A percentile compares a stretch with the other conserved stretches of the same genome.
phyloP scores from a whole-genome alignment of 306 rosid genomes.

The Quercus engelmannii region DNA sequence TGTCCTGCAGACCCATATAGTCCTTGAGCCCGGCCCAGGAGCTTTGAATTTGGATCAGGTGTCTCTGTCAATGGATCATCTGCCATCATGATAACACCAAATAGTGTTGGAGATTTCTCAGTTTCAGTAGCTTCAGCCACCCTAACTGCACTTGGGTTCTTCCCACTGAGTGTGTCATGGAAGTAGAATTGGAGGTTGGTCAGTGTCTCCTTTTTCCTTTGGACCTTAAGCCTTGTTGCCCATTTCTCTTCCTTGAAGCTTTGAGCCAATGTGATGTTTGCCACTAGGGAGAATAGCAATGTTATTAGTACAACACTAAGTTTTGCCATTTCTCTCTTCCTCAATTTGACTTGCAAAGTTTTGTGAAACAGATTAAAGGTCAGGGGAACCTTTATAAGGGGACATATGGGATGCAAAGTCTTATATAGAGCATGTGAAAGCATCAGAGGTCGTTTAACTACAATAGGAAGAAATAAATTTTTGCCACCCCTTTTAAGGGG shows the following conservation, averaged over 20 bases:
- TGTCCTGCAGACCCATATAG: constrained; percentile 61
- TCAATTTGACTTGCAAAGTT: not conserved
- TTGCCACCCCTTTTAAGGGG: not conserved
- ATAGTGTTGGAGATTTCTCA: constrained; percentile 35
- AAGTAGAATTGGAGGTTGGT: constrained; percentile 77
- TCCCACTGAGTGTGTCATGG: constrained; percentile 75
- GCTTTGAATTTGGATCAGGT: constrained; percentile 60
- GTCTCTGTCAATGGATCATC: constrained; percentile 77
- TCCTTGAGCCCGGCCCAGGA: constrained; percentile 80
- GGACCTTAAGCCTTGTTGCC: constrained; percentile 17
- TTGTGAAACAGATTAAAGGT: not conserved
- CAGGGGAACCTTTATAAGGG: not conserved
- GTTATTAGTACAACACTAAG: not conserved
- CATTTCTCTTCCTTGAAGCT: constrained; percentile 26
- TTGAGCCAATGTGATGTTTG: constrained; percentile 8
- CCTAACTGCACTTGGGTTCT: constrained; percentile 55
- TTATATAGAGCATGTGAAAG: not conserved
- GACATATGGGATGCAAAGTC: not conserved
- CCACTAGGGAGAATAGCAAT: constrained; percentile 1
- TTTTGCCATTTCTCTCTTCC: constrained; percentile 37
- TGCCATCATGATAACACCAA: constrained; percentile 58
- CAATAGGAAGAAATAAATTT: not conserved
- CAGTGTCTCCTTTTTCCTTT: constrained; percentile 26
- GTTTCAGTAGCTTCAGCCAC: constrained; percentile 48
- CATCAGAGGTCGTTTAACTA: not conserved